Conservation (phyloP, 768 basidiomycete species). For the Butyriboletus loyo region DNA sequence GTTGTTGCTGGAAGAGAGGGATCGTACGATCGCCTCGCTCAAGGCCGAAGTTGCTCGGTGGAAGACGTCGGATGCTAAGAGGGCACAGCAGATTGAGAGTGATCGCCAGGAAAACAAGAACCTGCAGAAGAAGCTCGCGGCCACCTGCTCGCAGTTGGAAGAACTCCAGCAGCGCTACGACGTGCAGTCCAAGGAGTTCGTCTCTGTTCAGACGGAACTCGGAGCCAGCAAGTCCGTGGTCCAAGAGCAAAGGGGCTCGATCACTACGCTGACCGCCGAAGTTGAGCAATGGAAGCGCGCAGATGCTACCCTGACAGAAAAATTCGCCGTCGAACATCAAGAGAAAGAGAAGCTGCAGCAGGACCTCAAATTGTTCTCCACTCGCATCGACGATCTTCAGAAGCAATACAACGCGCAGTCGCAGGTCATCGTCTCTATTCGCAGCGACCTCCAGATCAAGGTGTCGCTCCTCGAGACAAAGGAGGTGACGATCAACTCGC, state of each 20-base stretch:
- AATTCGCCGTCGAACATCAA: not conserved
- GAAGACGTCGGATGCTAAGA: not conserved
- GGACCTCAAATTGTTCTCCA: too few species aligned
- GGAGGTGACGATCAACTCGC: not conserved
- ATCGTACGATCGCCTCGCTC: not conserved
- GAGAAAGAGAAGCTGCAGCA: not conserved
- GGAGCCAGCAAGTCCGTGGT: not conserved
- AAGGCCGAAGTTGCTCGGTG: not conserved
- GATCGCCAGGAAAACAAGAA: too few species aligned
- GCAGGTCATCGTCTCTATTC: not conserved
- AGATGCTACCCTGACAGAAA: not conserved
- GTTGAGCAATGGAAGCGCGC: too few species aligned
- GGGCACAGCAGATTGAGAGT: too few species aligned
- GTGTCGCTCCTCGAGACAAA: constrained; percentile 1
- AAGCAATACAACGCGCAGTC: not conserved
- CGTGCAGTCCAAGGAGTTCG: not conserved
- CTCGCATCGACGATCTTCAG: too few species aligned
- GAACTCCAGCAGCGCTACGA: not conserved
- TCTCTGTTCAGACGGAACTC: not conserved
- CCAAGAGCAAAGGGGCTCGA: too few species aligned
- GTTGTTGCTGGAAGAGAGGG: not conserved
- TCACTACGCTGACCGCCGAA: not conserved
- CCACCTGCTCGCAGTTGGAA: not conserved
- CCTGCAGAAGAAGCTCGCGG: too few species aligned
- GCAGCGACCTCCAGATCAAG: not conserved